These are phyloP conservation scores for Hirschfeldia incana DNA, from an alignment of 345 rosid genomes.

Conservation along the genomic window DNA sequence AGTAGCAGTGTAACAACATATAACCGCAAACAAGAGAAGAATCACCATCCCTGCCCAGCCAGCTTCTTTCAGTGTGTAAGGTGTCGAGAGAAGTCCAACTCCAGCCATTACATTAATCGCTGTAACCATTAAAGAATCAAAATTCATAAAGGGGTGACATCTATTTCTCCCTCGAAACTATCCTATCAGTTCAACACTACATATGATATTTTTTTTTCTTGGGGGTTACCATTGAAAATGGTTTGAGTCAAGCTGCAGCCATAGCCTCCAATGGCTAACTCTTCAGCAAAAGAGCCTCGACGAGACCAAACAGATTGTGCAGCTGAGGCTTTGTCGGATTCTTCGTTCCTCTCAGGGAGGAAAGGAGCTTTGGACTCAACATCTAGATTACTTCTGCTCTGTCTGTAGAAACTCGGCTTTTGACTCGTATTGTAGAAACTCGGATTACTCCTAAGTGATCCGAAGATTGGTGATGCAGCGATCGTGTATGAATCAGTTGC, in stretches of 20 bases:
- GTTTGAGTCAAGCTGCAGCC: conserved; percentile 90
- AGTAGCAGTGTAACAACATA: conserved; percentile 83
- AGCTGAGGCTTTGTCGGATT: conserved; percentile 43
- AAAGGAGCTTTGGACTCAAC: conserved; percentile 55
- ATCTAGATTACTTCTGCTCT: conserved; percentile 52
- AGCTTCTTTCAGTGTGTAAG: conserved; percentile 68
- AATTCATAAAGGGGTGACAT: background rate
- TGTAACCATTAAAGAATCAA: conserved; percentile 31
- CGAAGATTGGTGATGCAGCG: conserved; percentile 67
- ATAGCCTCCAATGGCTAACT: conserved; percentile 47
- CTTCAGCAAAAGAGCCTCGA: conserved; percentile 70
- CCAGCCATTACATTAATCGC: conserved; percentile 88
- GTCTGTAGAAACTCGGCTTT: conserved; percentile 26
- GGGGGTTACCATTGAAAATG: conserved; percentile 60
- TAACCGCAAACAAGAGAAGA: conserved; percentile 55
- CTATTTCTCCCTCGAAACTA: background rate
- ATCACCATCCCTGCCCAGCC: conserved; percentile 81
- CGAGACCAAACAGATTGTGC: conserved; percentile 50
- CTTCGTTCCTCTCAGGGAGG: conserved; percentile 55
- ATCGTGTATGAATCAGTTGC: conserved; percentile 78
- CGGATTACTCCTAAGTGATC: conserved; percentile 42
- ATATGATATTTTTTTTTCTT: background rate
- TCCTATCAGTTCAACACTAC: background rate
- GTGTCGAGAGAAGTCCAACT: conserved; percentile 88
- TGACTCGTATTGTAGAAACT: conserved; percentile 16